phyloP scores from a whole-genome alignment of 176 grass and related monocot species.

The Juncus effusus region DNA sequence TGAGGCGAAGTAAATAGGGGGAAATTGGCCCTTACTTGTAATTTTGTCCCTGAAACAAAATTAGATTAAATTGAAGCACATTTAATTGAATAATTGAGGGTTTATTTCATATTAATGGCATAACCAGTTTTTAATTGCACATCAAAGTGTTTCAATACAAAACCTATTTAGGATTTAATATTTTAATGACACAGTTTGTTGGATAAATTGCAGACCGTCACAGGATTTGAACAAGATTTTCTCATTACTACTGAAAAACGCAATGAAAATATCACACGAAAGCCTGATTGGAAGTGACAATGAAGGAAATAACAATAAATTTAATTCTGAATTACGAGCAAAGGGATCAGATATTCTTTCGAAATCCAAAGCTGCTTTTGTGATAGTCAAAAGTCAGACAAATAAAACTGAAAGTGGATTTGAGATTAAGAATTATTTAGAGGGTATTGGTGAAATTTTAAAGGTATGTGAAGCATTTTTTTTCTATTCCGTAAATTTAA shows the following conservation, averaged over 20 bases:
- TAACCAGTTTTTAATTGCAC: no score
- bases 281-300: conserved; percentile 35
- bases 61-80: no score
- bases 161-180: not conserved
- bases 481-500: not conserved
- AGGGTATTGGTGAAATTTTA: conserved; percentile 32
- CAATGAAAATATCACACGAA: conserved; percentile 44
- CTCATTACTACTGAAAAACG: conserved; percentile 40
- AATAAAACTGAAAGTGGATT: conserved; percentile 28
- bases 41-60: not conserved
- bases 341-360: conserved; percentile 50
- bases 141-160: no score
- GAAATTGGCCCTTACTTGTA: not conserved
- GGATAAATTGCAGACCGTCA: conserved; percentile 48
- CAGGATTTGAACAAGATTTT: conserved; percentile 33
- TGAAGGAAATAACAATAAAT: conserved; percentile 40
- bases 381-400: conserved; percentile 52
- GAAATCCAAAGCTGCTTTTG: conserved; percentile 67
- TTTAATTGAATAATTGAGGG: no score
- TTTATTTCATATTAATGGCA: no score
- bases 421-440: conserved; percentile 44
- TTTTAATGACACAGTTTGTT: conserved; percentile 9
- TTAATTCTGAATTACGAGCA: conserved; percentile 39
- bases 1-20: no score
- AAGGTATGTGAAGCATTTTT: conserved; percentile 34